These are phyloP conservation scores for Fusarium fracticaudum DNA, from an alignment of 2,329 filamentous ascomycete genomes.

Conservation along the genomic window DNA sequence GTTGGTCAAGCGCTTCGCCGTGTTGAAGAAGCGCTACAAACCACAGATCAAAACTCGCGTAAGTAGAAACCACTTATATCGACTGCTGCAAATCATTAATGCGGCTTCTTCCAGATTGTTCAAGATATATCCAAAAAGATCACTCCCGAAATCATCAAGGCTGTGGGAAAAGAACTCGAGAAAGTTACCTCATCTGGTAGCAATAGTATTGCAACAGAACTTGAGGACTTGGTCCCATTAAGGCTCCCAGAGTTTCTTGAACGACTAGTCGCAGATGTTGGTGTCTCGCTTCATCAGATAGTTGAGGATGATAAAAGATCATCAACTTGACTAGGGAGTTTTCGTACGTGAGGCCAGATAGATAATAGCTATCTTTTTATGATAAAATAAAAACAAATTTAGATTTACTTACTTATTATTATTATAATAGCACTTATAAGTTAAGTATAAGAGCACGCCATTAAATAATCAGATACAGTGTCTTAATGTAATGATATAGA, in stretches of 20 bases:
- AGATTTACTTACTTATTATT: neutral
- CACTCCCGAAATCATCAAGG: neutral
- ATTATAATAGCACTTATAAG: rapidly evolving
- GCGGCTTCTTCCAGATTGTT: neutral
- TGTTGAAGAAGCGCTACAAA: neutral
- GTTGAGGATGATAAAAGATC: neutral
- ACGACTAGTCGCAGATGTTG: neutral
- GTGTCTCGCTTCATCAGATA: neutral
- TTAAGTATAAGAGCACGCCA: neutral
- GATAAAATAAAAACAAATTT: neutral
- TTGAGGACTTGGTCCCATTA: neutral
- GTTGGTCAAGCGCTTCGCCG: neutral
- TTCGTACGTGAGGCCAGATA: rapidly evolving
- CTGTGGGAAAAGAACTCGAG: neutral
- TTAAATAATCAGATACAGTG: too few species aligned
- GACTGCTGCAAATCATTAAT: neutral
- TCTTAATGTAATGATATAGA: too few species aligned
- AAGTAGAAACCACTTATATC: rapidly evolving
- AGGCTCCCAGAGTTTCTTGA: neutral
- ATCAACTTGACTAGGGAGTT: neutral
- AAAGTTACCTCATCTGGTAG: neutral
- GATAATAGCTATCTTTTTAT: neutral
- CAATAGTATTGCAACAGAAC: neutral
- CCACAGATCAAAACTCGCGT: neutral
- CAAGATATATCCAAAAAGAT: neutral